Base-by-base conservation (phyloP, 352 stramenopile genomes). In the Globisporangium camurandrum region DNA sequence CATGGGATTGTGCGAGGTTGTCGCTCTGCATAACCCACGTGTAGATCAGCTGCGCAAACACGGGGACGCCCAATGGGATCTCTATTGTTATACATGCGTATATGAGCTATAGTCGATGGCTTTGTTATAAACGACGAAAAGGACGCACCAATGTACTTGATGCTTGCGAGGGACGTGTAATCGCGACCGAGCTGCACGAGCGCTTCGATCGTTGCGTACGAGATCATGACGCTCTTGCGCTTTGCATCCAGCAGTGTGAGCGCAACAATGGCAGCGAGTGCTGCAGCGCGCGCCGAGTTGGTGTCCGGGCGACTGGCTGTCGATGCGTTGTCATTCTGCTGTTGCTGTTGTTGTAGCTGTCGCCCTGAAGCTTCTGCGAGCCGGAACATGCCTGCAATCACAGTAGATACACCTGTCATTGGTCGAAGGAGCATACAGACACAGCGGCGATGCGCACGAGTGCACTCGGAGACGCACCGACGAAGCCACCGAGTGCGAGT, bases 1-100 rank as follows among this genome's bases (percentile, higher is more conserved):
- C 46, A 43, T 86, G 73, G 1, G 71, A 64, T 31, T 64, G 63
- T 14, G 64, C 51, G 44, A 80, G 77, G 22, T 77, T 42, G 12
- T 84, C 62, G 33, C 60, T 68, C 19, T 67, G 48, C 51, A 75
- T 82, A 48, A 86, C 78, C 76, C 76, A 88, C 46, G 62, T 71
- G 60, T 85, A 61, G 34, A 88, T 81, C 54, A 88, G 56, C 50
- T 70, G 71, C 10, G 63, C 65, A 16, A 58, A 64, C 14, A 63
- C 54, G 11, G 71, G 52, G 20, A 57, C 47, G 14, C 72, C 75
- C 3, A 82, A 39, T 20, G 60, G 47, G 9, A 83, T 49, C 27
- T 83, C 74, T 86, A 34, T 12, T n/a, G n/a, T n/a, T n/a, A n/a
- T n/a, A n/a, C n/a, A n/a, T n/a, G n/a, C n/a, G n/a, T n/a, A n/a